These are phyloP conservation scores for Asterella californica DNA, from an alignment of 225 moss, liverwort and hornwort species.

Conservation along the genomic window DNA sequence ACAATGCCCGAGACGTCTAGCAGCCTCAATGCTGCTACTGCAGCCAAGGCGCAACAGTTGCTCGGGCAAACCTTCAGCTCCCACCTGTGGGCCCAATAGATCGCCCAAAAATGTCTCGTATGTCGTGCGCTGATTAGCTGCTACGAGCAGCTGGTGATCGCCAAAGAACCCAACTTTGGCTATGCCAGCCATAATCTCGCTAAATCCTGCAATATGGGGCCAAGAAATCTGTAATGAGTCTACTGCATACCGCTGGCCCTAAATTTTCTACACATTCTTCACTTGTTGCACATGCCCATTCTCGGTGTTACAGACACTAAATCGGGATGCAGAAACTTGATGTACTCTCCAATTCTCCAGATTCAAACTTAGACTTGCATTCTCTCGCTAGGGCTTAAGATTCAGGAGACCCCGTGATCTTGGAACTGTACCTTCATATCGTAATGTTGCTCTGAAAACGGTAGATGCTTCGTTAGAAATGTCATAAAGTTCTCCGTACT, in stretches of 20 bases:
- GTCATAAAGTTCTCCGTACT: slow-evolving; percentile 75
- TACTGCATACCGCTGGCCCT: neutral
- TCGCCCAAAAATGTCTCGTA: slow-evolving; percentile 47
- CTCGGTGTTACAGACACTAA: neutral
- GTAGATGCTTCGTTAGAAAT: slow-evolving; percentile 78
- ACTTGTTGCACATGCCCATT: neutral
- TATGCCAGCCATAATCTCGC: slow-evolving; percentile 70
- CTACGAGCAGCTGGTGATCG: slow-evolving; percentile 41
- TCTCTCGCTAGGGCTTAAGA: too few species aligned
- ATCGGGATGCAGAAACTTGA: neutral
- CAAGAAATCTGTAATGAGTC: neutral
- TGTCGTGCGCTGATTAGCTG: slow-evolving; percentile 28
- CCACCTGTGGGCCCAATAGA: slow-evolving; percentile 35
- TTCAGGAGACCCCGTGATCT: too few species aligned
- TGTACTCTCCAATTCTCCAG: neutral
- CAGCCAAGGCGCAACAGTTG: slow-evolving; percentile 48
- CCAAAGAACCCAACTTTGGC: slow-evolving; percentile 77
- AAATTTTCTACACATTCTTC: neutral
- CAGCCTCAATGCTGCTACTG: slow-evolving; percentile 52
- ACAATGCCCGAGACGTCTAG: slow-evolving; percentile 60
- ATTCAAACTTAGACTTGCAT: neutral
- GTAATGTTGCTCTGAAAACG: slow-evolving; percentile 82
- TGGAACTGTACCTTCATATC: slow-evolving; percentile 53
- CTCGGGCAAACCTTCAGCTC: slow-evolving; percentile 33
- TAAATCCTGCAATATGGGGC: slow-evolving; percentile 50